Base-by-base conservation (phyloP, 805 yeast genomes). In the Candida verbasci region DNA sequence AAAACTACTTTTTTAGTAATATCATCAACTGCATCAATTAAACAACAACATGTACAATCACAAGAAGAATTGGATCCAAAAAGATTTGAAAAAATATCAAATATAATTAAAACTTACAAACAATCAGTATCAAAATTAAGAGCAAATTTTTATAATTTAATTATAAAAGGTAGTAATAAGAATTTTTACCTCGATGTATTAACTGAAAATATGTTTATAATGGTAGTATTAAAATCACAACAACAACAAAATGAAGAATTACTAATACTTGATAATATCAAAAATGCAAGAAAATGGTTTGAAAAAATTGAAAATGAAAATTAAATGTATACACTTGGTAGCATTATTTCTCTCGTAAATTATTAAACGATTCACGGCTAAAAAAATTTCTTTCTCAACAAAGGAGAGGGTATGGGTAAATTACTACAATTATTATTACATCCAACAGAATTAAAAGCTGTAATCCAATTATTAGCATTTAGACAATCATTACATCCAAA, bases 81-180 rank as follows among this genome's bases (percentile, higher is more conserved):
- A 49, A 68, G 97, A 49, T 91, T 89, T 53, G 97, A 91, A 55
- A 91, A 89, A 55, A 88, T 91, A 17, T 84, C 95, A 17, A 89
- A 87, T 56, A 88, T 91, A 41, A 86, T 91, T 70, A 91, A 91
- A 54, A 87, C 95, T 17, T 91, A 86, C 61, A 88, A 93, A 53
- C 97, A 91, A 60, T 84, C 94, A 47, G 87, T 93, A 29, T 79
- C 85, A 35, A 89, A 87, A 56, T 70, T 91, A 51, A 76, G 95
- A 52, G 77, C 96, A 4, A 89, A 86, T 48, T 86, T 91, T 58
- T 81, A 76, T 45, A 81, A 85, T 31, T 61, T 91, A 34, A 77
- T 83, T 14, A 69, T 91, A 23, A 80, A 82, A 41, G 95, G 79
- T 32, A 56, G 64, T 29, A 60, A 64, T 38, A 58, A 55, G 21